Evolutionary conservation across 139 green algal genomes (phyloP).

Genomic region (Coelastrella sp.): DNA sequence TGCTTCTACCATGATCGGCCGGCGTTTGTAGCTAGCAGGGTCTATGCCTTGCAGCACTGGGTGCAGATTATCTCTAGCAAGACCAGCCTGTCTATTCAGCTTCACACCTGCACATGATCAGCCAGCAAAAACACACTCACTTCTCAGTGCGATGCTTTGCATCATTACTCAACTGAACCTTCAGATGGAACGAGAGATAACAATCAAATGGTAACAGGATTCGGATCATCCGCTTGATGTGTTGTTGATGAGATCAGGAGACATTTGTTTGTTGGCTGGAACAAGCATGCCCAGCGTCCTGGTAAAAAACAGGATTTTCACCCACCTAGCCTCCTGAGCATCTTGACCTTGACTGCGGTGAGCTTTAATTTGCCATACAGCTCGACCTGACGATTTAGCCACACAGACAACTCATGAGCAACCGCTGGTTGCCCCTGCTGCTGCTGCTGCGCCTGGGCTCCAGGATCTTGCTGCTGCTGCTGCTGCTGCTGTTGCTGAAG

Average conservation of each 20-base stretch:
- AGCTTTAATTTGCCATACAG: constrained; percentile 41
- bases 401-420: not conserved
- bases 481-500: constrained; percentile 31
- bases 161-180: no score
- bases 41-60: constrained; percentile 27
- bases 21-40: not conserved
- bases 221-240: no score
- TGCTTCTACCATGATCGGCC: not conserved
- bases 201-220: no score
- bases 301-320: not conserved
- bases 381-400: constrained; percentile 16
- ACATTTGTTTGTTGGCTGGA: no score
- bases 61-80: constrained; percentile 10
- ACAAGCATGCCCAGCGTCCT: not conserved
- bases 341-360: constrained; percentile 6
- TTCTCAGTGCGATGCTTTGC: not conserved
- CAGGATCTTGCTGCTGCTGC: not conserved
- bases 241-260: no score
- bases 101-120: constrained; percentile 12
- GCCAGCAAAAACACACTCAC: not conserved
- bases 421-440: not conserved
- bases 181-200: no score
- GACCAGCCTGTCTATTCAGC: not conserved
- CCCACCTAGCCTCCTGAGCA: constrained; percentile 24
- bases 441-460: constrained; percentile 12